A percentile compares a stretch with the other conserved stretches of the same genome.
Conservation (phyloP, 2,329 filamentous ascomycete species). For the Claviceps cyperi region DNA sequence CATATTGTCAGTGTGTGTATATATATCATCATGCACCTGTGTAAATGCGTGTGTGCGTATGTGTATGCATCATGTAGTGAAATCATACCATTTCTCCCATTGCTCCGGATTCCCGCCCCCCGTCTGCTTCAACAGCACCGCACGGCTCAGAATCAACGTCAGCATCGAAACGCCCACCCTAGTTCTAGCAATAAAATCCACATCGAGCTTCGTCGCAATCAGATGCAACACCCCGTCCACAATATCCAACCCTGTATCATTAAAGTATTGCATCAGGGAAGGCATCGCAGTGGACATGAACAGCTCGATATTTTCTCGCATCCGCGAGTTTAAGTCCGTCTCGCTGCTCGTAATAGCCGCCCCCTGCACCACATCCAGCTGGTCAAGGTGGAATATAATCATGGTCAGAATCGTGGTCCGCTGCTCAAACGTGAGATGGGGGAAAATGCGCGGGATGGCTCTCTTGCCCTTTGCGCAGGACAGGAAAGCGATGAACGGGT, state of each 20-base stretch:
- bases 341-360: constrained; percentile 64
- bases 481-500: constrained; percentile 92
- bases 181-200: constrained; percentile 72
- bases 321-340: constrained; percentile 52
- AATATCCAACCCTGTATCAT: constrained; percentile 79
- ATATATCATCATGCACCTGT: too few species aligned
- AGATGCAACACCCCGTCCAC: constrained; percentile 81
- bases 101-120: constrained; percentile 54
- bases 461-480: constrained; percentile 95
- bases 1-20: neutral
- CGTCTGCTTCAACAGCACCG: constrained; percentile 81
- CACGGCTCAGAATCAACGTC: constrained; percentile 86
- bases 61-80: neutral
- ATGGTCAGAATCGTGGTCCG: constrained; percentile 91
- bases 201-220: constrained; percentile 67
- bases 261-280: constrained; percentile 76
- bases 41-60: constrained; percentile 9
- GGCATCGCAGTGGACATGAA: constrained; percentile 84
- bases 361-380: constrained; percentile 75
- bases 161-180: constrained; percentile 80
- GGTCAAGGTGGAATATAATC: constrained; percentile 85
- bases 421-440: constrained; percentile 82
- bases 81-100: constrained; percentile 62
- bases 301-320: constrained; percentile 84
- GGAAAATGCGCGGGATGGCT: constrained; percentile 86